Evolutionary conservation across 495 filamentous ascomycete genomes (phyloP), one percentile per base, ranked within the genome.

Genomic region (Lepidopterella palustris): DNA sequence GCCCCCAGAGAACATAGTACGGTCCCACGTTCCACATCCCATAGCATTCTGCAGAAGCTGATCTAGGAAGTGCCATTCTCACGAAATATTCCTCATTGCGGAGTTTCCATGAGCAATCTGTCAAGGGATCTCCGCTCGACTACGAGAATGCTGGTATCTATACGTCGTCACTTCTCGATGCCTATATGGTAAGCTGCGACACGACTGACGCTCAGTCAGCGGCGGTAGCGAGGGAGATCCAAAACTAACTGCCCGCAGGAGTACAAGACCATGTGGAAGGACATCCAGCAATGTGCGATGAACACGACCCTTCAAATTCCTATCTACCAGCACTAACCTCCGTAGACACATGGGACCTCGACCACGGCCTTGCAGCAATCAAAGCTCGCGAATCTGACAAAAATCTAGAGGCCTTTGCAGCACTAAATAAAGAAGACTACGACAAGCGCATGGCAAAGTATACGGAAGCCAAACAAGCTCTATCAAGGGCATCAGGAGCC

Each of bases 131-230:
- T 63, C 0, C 39, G 60, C n/a, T 59, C 63, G 31, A 54, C 53
- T 35, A 29, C 31, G 13, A 42, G 56, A 8, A 47, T 50, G 1
- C 61, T 58, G 63, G 63, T 61, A 28, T 72, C 0, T 73, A 73
- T 57, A 72, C 71, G 21, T 59, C 65, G 13, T 71, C 71, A 24
- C 58, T 73, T 5, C 71, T 73, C 57, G 64, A 66, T 45, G 71
- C 68, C 18, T 63, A 68, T 23, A 68, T 73, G 58, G 68, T 55
- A 8, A 73, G 70, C 69, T 39, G 8, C 32, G 15, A 8, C 32
- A 6, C 32, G 68, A 64, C 20, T 50, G n/a, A n/a, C n/a, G n/a
- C n/a, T n/a, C n/a, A n/a, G n/a, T n/a, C n/a, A n/a, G n/a, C n/a
- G n/a, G n/a, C n/a, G n/a, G n/a, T 54, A 15, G 51, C 15, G 51